A percentile compares a stretch with the other conserved stretches of the same genome.
Evolutionary conservation across 352 stramenopile genomes (phyloP).

Genomic region (Globisporangium canariense): DNA sequence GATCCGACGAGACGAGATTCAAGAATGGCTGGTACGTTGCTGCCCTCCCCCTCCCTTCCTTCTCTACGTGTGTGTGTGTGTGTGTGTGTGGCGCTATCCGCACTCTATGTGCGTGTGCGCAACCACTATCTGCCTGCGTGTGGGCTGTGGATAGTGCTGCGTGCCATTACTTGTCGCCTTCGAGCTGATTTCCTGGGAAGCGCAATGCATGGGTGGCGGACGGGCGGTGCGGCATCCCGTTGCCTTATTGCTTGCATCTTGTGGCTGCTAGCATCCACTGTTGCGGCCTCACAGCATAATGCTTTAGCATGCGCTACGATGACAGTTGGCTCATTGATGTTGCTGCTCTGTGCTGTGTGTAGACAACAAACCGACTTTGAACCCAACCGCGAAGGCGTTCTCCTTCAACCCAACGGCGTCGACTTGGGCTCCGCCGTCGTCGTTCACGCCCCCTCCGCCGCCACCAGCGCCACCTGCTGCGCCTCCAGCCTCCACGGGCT

Average conservation of each 20-base stretch:
- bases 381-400: conserved; percentile 63
- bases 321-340: background rate
- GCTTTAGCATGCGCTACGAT: background rate
- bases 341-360: background rate
- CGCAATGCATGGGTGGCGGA: too few relatives aligned
- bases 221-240: too few relatives aligned
- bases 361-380: conserved; percentile 66
- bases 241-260: too few relatives aligned
- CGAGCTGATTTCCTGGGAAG: too few relatives aligned
- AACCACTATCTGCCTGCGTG: too few relatives aligned
- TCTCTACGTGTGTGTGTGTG: background rate
- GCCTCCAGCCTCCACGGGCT: conserved; percentile 32
- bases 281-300: too few relatives aligned
- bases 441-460: conserved; percentile 38
- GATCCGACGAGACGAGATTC: background rate
- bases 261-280: too few relatives aligned
- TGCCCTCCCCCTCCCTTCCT: background rate
- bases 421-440: conserved; percentile 54
- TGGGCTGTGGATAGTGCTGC: too few relatives aligned
- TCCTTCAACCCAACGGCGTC: conserved; percentile 72
- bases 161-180: too few relatives aligned
- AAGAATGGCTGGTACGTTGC: conserved; percentile 8
- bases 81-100: too few relatives aligned
- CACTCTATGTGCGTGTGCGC: too few relatives aligned
- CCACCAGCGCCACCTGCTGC: conserved; percentile 22